phyloP scores from a whole-genome alignment of 495 filamentous ascomycete genomes.

The Podospora sp. region DNA sequence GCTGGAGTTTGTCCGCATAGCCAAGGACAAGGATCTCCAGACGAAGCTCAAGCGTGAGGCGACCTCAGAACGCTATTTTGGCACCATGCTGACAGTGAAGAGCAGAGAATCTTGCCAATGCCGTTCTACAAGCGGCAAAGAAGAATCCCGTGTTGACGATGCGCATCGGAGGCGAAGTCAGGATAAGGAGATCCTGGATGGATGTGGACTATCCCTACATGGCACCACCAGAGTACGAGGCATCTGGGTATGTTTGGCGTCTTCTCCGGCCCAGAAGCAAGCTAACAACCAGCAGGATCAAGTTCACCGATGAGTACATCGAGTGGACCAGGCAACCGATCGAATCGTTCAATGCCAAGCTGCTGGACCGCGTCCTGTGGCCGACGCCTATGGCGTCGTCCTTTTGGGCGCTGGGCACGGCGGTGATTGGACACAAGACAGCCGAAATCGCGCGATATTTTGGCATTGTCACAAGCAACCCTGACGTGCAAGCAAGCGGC shows the following conservation, averaged over 20 bases:
- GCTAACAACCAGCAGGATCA: constrained; percentile 29
- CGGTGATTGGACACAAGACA: constrained; percentile 35
- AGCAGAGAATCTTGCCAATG: constrained; percentile 35
- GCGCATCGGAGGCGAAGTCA: constrained; percentile 28
- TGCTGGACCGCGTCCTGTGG: constrained; percentile 38
- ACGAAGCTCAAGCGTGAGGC: constrained; percentile 54
- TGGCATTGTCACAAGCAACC: constrained; percentile 31
- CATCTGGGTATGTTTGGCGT: constrained; percentile 40
- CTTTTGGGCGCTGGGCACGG: constrained; percentile 38
- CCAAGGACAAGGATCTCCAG: constrained; percentile 52
- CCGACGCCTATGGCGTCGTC: constrained; percentile 39
- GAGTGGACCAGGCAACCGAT: constrained; percentile 32
- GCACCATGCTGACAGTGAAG: constrained; percentile 15
- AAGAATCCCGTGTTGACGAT: constrained; percentile 16
- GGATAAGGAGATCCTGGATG: constrained; percentile 39
- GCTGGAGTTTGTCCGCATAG: constrained; percentile 63
- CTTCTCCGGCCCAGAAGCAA: neutral
- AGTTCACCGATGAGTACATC: constrained; percentile 38
- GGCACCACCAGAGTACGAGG: constrained; percentile 46
- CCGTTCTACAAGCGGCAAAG: constrained; percentile 24
- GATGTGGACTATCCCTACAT: constrained; percentile 43
- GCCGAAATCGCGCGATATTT: constrained; percentile 33
- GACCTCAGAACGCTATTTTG: neutral
- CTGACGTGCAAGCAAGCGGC: neutral
- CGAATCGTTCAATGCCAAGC: constrained; percentile 35